Evolutionary conservation across 805 yeast genomes (phyloP).

Genomic region (Lipomyces yamanashiensis): DNA sequence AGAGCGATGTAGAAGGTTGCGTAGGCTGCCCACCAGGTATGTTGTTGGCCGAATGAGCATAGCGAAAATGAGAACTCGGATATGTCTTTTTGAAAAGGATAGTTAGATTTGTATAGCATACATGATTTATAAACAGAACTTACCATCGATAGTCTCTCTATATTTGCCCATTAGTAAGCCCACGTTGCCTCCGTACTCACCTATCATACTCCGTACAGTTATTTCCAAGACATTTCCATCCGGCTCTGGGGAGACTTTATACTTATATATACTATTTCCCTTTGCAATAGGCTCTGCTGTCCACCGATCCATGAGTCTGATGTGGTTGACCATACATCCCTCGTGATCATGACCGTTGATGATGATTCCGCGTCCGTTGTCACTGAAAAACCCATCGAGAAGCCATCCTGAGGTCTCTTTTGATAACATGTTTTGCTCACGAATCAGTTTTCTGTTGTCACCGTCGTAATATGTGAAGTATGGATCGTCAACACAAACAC

Average conservation of each 20-base stretch:
- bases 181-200: conserved; percentile 87
- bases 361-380: conserved; percentile 58
- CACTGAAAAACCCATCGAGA: conserved; percentile 69
- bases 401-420: conserved; percentile 68
- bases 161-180: conserved; percentile 82
- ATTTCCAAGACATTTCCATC: conserved; percentile 42
- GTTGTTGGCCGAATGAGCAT: conserved; percentile 86
- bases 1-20: conserved; percentile 2
- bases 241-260: conserved; percentile 5
- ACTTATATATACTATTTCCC: conserved; percentile 12
- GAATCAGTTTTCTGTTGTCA: conserved; percentile 56
- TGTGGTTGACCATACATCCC: conserved; percentile 67
- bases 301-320: conserved; percentile 15
- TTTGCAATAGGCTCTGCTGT: conserved; percentile 4
- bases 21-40: conserved; percentile 82
- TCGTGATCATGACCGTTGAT: conserved; percentile 96
- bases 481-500: conserved; percentile 89
- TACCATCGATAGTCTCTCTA: conserved; percentile 45
- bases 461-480: conserved; percentile 62
- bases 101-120: not conserved
- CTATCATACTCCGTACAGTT: conserved; percentile 94
- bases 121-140: not conserved
- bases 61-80: conserved; percentile 61
- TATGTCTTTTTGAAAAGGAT: not conserved
- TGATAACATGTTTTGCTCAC: conserved; percentile 86